A percentile compares a stretch with the other conserved stretches of the same genome.
Conservation (phyloP, 1,284 basidiomycete species). For the Clitocybe nebularis region DNA sequence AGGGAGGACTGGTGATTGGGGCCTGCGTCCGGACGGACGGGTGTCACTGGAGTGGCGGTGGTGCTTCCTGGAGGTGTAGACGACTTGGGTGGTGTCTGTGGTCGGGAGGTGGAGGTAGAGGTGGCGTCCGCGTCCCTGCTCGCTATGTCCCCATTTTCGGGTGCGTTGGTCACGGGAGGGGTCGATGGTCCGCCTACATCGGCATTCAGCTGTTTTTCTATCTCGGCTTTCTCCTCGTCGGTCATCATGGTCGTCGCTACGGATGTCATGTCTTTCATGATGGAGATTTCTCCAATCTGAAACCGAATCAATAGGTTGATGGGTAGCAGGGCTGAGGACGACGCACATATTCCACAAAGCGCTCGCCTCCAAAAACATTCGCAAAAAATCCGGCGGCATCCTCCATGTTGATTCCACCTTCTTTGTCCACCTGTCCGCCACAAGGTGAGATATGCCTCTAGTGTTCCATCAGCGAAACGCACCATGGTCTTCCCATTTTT, state of each 20-base stretch:
- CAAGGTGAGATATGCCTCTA: background rate
- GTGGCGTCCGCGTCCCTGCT: slow-evolving; percentile 16
- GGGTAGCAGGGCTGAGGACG: background rate
- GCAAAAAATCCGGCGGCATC: slow-evolving; percentile 91
- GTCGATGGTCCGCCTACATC: slow-evolving; percentile 15
- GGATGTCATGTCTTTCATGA: slow-evolving; percentile 88
- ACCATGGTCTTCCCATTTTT: slow-evolving; percentile 91
- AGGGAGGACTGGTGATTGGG: slow-evolving; percentile 18
- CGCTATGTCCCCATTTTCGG: slow-evolving; percentile 7
- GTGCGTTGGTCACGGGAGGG: slow-evolving; percentile 4
- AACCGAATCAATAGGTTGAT: background rate
- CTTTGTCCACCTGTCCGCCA: slow-evolving; percentile 56
- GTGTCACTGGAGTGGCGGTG: slow-evolving; percentile 2
- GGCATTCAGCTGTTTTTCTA: slow-evolving; percentile 69
- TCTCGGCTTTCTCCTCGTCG: slow-evolving; percentile 88
- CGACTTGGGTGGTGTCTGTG: slow-evolving; percentile 12
- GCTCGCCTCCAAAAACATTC: slow-evolving; percentile 88
- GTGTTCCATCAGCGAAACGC: slow-evolving; percentile 16
- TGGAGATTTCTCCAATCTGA: slow-evolving; percentile 88
- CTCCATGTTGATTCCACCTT: slow-evolving; percentile 67
- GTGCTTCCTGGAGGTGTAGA: slow-evolving; percentile 2
- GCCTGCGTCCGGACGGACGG: slow-evolving; percentile 10
- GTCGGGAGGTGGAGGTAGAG: slow-evolving; percentile 12
- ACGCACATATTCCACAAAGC: slow-evolving; percentile 82
- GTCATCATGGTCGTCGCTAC: slow-evolving; percentile 80